These are phyloP conservation scores for Protomyces lactucae-debilis DNA, from an alignment of 1,139 yeast species.

Conservation along the genomic window DNA sequence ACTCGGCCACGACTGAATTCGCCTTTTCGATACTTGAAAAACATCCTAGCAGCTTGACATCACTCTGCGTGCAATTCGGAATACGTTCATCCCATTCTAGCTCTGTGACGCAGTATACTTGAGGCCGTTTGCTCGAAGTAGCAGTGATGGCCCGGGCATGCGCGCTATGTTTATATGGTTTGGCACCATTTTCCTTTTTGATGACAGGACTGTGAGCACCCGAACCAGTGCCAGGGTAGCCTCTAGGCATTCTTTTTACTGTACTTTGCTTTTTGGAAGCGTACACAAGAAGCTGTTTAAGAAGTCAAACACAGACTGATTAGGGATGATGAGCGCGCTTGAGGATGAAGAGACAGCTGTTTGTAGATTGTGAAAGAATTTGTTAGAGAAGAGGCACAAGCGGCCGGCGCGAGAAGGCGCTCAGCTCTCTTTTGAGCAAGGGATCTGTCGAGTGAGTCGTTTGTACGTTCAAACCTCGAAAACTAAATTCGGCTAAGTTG, in stretches of 20 bases:
- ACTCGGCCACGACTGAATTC: background rate
- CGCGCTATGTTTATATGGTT: background rate
- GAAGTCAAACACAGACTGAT: no score
- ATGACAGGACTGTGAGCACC: background rate
- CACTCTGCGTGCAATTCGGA: background rate
- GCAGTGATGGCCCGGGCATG: background rate
- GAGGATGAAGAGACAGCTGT: no score
- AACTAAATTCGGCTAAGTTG: no score
- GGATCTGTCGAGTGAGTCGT: no score
- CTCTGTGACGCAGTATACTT: background rate
- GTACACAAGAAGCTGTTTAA: no score
- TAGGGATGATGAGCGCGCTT: no score
- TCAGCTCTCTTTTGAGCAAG: no score
- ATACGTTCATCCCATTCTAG: background rate
- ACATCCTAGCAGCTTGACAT: background rate
- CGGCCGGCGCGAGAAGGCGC: no score
- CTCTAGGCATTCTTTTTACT: background rate
- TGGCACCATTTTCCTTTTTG: background rate
- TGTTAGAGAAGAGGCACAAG: no score
- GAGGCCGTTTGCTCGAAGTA: background rate
- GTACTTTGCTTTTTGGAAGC: no score
- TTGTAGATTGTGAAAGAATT: no score
- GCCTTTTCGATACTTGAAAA: background rate
- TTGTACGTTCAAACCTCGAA: no score
- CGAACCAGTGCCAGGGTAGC: background rate